Evolutionary conservation across 2,329 filamentous ascomycete genomes (phyloP).

Genomic region (Thielaviopsis punctulata): DNA sequence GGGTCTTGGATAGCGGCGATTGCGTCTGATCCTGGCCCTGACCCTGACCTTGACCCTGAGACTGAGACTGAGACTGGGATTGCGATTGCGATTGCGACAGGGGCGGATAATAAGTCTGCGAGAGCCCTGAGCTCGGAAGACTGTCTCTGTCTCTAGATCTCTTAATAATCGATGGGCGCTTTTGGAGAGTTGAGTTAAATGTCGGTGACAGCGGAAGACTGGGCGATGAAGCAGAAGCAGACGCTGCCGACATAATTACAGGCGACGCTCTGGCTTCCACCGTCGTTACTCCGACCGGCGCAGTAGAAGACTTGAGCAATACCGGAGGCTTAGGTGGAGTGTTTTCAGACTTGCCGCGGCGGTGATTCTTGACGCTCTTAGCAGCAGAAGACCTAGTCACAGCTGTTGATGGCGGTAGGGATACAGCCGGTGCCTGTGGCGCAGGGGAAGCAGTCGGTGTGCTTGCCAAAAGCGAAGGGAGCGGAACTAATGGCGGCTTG

Average conservation of each 20-base stretch:
- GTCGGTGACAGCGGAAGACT: slow-evolving; percentile 14
- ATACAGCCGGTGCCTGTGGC: slow-evolving; percentile 13
- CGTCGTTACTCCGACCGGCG: background rate
- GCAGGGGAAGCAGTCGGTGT: slow-evolving; percentile 18
- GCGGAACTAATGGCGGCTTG: slow-evolving; percentile 16
- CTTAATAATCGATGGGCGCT: slow-evolving; percentile 6
- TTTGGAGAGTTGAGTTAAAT: slow-evolving; percentile 9
- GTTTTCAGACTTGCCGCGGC: slow-evolving; percentile 9
- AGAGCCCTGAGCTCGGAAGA: background rate
- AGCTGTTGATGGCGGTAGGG: slow-evolving; percentile 23
- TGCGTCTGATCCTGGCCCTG: too few relatives aligned
- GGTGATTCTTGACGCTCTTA: slow-evolving; percentile 11
- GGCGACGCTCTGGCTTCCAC: slow-evolving; percentile 2
- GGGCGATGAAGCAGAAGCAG: slow-evolving; percentile 7
- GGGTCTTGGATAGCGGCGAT: background rate
- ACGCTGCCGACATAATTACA: slow-evolving; percentile 2
- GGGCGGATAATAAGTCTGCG: background rate
- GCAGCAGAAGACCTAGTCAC: slow-evolving; percentile 19
- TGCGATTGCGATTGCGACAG: background rate
- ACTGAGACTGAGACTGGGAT: background rate
- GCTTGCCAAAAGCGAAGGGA: slow-evolving; percentile 17
- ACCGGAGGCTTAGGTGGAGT: slow-evolving; percentile 6
- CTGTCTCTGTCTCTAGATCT: slow-evolving; percentile 6
- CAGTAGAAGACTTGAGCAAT: slow-evolving; percentile 3
- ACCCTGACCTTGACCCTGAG: background rate